A percentile compares a stretch with the other conserved stretches of the same genome.
phyloP scores from a whole-genome alignment of 2,329 filamentous ascomycete genomes.

The Aschersonia sp. region DNA sequence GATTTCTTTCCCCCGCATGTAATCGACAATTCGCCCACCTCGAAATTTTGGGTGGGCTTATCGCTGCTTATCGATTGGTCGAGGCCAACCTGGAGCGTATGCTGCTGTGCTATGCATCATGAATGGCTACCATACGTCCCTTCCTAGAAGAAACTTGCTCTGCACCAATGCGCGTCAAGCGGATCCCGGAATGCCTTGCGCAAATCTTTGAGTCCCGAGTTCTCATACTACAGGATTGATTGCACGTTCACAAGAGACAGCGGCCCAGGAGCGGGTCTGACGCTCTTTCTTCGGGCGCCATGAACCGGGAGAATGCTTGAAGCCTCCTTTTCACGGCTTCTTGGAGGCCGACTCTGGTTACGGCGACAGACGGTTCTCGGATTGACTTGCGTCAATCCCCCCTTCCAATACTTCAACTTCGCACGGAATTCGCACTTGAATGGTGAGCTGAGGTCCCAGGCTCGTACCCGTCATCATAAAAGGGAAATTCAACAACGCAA shows the following conservation, averaged over 20 bases:
- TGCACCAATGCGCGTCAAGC: not conserved
- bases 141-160: no score
- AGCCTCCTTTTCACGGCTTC: slow-evolving; percentile 19
- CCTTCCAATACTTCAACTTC: no score
- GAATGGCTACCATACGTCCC: not conserved
- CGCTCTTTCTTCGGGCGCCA: slow-evolving; percentile 13
- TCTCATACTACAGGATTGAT: not conserved
- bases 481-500: not conserved
- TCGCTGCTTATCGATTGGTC: slow-evolving; percentile 26
- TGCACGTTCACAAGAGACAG: not conserved
- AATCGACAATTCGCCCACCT: no score
- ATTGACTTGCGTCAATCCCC: not conserved
- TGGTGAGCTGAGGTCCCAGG: no score
- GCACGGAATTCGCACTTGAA: no score
- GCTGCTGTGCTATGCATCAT: not conserved
- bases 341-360: slow-evolving; percentile 19
- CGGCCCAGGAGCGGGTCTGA: not conserved
- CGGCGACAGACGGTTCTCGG: slow-evolving; percentile 8
- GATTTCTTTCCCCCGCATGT: no score
- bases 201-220: not conserved
- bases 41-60: slow-evolving; percentile 26
- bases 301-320: slow-evolving; percentile 27
- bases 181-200: not conserved
- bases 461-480: not conserved
- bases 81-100: not conserved